Base-by-base conservation (phyloP, 192 early-diverging fungal species). In the Mortierella alpina region DNA sequence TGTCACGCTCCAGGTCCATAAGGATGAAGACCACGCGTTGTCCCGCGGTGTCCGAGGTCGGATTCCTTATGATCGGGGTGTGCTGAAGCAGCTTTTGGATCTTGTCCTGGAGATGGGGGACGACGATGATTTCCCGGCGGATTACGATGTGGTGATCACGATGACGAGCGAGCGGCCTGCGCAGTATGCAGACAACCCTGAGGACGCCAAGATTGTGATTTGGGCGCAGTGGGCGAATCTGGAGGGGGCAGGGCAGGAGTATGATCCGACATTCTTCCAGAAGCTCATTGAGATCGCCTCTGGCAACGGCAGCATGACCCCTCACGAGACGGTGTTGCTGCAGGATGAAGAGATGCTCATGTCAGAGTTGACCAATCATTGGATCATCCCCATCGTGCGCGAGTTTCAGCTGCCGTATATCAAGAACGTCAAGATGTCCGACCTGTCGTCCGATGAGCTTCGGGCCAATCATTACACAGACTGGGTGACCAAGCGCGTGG, bases 51-150 rank as follows among this genome's bases (percentile, higher is more conserved):
- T 76, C 7, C 48, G 60, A 61, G 66, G 49, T 20, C 6, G 31
- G 46, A 62, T 47, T 48, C 73, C 51, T 18, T 76, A 58, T 9
- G 9, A n/a, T 46, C 22, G 53, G 2, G 22, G 42, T 11, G 18
- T 49, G 23, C 59, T 76, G 66, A 62, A 76, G 59, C 58, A 17
- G 20, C 52, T 69, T 13, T 62, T 76, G 60, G 66, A 76, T 60
- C 20, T 76, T 14, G 68, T 56, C 51, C 59, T 76, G 1, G 52
- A 46, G 0, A 60, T 61, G 41, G 66, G 10, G 40, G 53, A 67
- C 0, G 44, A 42, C 18, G 47, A 53, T 1, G 44, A 75, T 49
- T 60, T 55, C 40, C 66, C 73, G 0, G 73, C 49, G 15, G 73
- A 76, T 62, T 76, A 57, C 23, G 66, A 76, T 46, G 61, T 55